Evolutionary conservation across 78 protist species (phyloP), one percentile per base, ranked within the genome.

Genomic region (Guillardia theta): DNA sequence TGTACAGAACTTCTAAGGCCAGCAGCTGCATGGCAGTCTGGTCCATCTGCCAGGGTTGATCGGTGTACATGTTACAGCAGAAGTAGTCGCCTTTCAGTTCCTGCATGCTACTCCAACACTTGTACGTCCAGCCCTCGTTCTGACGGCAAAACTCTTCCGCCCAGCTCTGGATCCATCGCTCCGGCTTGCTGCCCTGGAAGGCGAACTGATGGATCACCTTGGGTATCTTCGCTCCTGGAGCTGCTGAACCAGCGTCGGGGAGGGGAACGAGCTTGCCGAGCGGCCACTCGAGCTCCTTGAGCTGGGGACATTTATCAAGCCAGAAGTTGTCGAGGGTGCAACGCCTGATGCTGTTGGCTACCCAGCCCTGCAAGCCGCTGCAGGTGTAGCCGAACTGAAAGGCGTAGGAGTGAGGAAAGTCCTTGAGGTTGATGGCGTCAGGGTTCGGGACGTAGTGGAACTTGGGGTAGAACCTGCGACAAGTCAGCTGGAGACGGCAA

Each of bases 401-500:
- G 21, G 92, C 92, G 92, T 87, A 87, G 92, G 46, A 30, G 19
- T 87, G 27, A 0, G 92, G 92, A 62, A 87, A 87, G 64, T 44
- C 92, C 44, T 47, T 87, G 44, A 87, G 62, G 39, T 87, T 87
- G 92, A 87, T 87, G 19, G 92, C 92, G 39, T 44, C 53, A 21
- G 92, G 92, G 37, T 87, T 87, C 30, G 92, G 92, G 27, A 87
- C 92, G 37, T 87, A 87, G 62, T 87, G 92, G 37, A 87, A 87
- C 62, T 87, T 87, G n/a, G 92, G 92, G 37, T 87, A 87, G 92
- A 87, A 87, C 92, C 92, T 10, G 58, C 30, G 58, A 50, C 30
- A 15, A 50, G 58, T 50, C 30, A 50, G 58, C 30, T 10, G 15
- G 58, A 19, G 58, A 50, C 30, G 58, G 58, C 10, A 15, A 19